Base-by-base conservation (phyloP, 768 basidiomycete genomes). In the Xerocomellus chrysenteron region DNA sequence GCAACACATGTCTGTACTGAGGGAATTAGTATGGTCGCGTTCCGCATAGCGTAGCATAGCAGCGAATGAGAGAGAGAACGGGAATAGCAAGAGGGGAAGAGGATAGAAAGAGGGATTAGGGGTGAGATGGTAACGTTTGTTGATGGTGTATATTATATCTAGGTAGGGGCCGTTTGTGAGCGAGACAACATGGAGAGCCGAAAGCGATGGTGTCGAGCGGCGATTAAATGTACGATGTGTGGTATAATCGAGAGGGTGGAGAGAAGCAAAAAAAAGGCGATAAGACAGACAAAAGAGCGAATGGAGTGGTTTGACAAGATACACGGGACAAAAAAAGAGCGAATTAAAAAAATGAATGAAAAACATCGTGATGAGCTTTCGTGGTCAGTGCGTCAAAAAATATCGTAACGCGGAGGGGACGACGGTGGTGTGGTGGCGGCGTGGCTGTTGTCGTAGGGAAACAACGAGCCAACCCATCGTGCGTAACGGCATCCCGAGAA, bases 141-240 rank as follows among this genome's bases (percentile, higher is more conserved):
- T 10, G 21, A 30, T 36, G 44, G 8, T n/a, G 46, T 47, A 46
- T 45, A 16, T 46, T 4, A 47, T 52, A 52, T 36, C 39, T 39
- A 39, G 8, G 10, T 39, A 39, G 50, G 24, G 37, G 17, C 40
- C 28, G 32, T 19, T 13, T 39, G 49, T 50, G 52, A 44, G 46
- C 60, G 43, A 55, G 60, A 70, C 61, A 68, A 72, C 68, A 66
- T 42, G 43, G n/a, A 2, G 39, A 61, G 52, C 54, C 57, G 57
- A 68, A 56, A 55, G 60, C 54, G 55, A 32, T 32, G 32, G 10
- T 11, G 32, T 32, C 6, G 50, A 50, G 51, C 41, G 57, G 45
- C 55, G 5, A 71, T 68, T 68, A 68, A 63, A 56, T 55, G 58
- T 64, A 71, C 56, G 61, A 35, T 24, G 61, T 61, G 55, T 39